Evolutionary conservation across 345 rosid species (phyloP).

Genomic region (Acer yangbiense): DNA sequence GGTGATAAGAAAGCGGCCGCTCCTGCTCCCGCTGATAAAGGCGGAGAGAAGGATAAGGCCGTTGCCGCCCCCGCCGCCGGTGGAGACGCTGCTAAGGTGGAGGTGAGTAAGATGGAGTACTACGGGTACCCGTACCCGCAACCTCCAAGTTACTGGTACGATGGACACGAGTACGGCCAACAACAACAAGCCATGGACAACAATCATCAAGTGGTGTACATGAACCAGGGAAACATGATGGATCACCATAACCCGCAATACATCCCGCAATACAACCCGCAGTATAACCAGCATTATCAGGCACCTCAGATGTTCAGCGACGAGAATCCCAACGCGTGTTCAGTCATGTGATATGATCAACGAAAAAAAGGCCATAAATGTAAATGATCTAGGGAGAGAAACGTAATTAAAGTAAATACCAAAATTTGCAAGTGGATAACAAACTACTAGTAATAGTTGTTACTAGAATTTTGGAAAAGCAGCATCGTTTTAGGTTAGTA

Average conservation of each 20-base stretch:
- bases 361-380: slow-evolving; percentile 9
- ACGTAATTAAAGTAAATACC: slow-evolving; percentile 27
- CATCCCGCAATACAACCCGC: slow-evolving; percentile 32
- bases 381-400: slow-evolving; percentile 30
- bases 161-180: slow-evolving; percentile 38
- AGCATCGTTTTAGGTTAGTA: not conserved
- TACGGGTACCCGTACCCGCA: slow-evolving; percentile 36
- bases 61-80: slow-evolving; percentile 8
- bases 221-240: slow-evolving; percentile 33
- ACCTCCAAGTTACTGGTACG: slow-evolving; percentile 49
- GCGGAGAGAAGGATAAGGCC: slow-evolving; percentile 18
- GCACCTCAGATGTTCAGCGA: slow-evolving; percentile 90
- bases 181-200: slow-evolving; percentile 38
- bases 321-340: slow-evolving; percentile 88
- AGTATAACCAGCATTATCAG: slow-evolving; percentile 30
- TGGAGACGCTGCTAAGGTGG: slow-evolving; percentile 45
- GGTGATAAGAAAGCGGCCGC: slow-evolving; percentile 40
- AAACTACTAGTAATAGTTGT: not conserved
- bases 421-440: not conserved
- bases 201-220: slow-evolving; percentile 1
- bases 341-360: slow-evolving; percentile 49
- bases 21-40: slow-evolving; percentile 22
- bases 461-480: slow-evolving; percentile 25
- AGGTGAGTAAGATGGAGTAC: slow-evolving; percentile 54
- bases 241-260: slow-evolving; percentile 38